Evolutionary conservation across 1,284 basidiomycete species (phyloP).

Genomic region (Fomitopsis pinicola): DNA sequence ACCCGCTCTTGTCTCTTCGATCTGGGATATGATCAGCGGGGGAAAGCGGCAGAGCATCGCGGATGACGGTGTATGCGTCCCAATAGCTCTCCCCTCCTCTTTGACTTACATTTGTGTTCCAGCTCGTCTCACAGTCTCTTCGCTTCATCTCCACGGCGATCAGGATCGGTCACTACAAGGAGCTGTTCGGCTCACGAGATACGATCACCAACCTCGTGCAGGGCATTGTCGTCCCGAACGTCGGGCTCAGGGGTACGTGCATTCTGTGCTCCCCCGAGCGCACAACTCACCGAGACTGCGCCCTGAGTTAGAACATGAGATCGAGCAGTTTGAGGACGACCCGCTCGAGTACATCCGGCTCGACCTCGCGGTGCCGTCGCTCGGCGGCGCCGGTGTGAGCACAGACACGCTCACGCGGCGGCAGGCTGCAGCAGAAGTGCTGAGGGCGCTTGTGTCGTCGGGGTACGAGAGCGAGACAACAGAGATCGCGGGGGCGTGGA

Average conservation of each 20-base stretch:
- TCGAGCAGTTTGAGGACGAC: constrained; percentile 97
- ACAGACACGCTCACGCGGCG: constrained; percentile 71
- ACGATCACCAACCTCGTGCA: constrained; percentile 84
- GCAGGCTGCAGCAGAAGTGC: constrained; percentile 90
- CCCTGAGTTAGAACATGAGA: constrained; percentile 62
- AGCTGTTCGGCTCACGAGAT: constrained; percentile 66
- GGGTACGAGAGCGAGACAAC: constrained; percentile 86
- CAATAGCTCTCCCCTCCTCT: neutral
- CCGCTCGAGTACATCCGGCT: constrained; percentile 93
- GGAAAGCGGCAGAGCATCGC: constrained; percentile 66
- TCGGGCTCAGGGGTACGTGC: constrained; percentile 61
- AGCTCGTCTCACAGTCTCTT: constrained; percentile 92
- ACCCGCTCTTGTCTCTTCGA: constrained; percentile 81
- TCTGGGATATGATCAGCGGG: constrained; percentile 85
- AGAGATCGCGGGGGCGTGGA: constrained; percentile 81
- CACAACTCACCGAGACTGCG: neutral
- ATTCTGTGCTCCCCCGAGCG: neutral
- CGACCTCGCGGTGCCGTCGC: constrained; percentile 74
- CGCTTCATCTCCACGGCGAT: constrained; percentile 93
- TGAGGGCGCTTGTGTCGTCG: constrained; percentile 77
- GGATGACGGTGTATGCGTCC: constrained; percentile 67
- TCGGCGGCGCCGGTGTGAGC: constrained; percentile 30
- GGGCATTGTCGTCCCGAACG: constrained; percentile 93
- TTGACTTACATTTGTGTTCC: constrained; percentile 7
- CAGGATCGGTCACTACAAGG: constrained; percentile 76